phyloP scores from a whole-genome alignment of 495 filamentous ascomycete genomes.

The Aspergillus avenaceus region DNA sequence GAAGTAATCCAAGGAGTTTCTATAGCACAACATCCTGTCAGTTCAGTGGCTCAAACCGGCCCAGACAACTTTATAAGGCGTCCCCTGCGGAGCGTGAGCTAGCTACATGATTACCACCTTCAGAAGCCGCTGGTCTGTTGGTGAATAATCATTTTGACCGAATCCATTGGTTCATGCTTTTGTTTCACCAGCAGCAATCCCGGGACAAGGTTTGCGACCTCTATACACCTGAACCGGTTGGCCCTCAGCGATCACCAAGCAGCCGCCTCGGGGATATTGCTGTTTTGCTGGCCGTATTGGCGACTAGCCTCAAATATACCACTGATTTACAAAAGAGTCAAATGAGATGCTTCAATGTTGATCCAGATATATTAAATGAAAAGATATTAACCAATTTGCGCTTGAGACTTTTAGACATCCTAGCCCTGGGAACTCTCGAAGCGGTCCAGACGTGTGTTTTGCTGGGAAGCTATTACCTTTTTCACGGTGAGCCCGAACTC shows the following conservation, averaged over 20 bases:
- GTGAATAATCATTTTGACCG: slow-evolving; percentile 35
- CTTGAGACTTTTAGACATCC: slow-evolving; percentile 19
- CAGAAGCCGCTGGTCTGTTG: slow-evolving; percentile 21
- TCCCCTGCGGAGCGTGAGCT: slow-evolving; percentile 11
- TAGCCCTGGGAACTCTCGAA: slow-evolving; percentile 23
- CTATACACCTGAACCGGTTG: too few species aligned
- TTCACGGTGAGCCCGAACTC: slow-evolving; percentile 27
- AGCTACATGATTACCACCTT: slow-evolving; percentile 12
- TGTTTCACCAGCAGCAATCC: slow-evolving; percentile 36
- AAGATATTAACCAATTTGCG: slow-evolving; percentile 14
- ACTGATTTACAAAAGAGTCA: slow-evolving; percentile 10
- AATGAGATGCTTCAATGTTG: slow-evolving; percentile 4
- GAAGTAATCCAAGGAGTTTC: too few species aligned
- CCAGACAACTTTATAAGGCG: too few species aligned
- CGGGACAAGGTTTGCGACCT: too few species aligned
- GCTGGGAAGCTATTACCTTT: slow-evolving; percentile 35
- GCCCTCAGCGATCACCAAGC: slow-evolving; percentile 16
- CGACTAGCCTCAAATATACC: slow-evolving; percentile 26
- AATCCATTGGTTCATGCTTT: slow-evolving; percentile 36
- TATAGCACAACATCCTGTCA: too few species aligned
- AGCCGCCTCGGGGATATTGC: slow-evolving; percentile 4
- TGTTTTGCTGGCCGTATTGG: slow-evolving; percentile 27
- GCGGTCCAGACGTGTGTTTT: slow-evolving; percentile 31
- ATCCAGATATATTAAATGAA: slow-evolving; percentile 17
- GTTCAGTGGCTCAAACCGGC: too few species aligned